Evolutionary conservation across 2,329 filamentous ascomycete genomes (phyloP).

Genomic region (Dothistroma septosporum): DNA sequence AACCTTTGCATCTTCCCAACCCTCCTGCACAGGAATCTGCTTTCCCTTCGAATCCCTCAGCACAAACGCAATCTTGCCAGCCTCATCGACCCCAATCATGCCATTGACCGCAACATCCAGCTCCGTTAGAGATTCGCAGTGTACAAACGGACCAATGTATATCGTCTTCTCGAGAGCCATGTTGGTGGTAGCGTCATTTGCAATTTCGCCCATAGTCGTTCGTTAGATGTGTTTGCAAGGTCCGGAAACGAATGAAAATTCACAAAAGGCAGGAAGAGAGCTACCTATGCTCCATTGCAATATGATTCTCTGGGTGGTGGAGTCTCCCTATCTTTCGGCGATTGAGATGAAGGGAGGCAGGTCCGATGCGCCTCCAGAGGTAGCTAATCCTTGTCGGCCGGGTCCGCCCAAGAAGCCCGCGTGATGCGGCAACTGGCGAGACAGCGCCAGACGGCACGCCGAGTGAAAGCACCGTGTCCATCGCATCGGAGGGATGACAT

Average conservation of each 20-base stretch:
- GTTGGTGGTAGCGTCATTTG: neutral
- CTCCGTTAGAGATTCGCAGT: slow-evolving; percentile 47
- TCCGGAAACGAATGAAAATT: neutral
- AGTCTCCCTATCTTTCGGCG: neutral
- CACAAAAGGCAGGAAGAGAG: neutral
- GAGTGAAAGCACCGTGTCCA: too few species aligned
- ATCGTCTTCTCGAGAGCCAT: slow-evolving; percentile 36
- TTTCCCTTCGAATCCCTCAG: slow-evolving; percentile 32
- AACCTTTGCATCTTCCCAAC: slow-evolving; percentile 42
- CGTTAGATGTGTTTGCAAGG: neutral
- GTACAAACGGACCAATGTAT: slow-evolving; percentile 60
- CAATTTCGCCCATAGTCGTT: neutral
- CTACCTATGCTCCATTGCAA: neutral
- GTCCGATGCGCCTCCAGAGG: neutral
- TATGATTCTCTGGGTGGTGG: neutral
- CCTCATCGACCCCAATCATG: slow-evolving; percentile 50
- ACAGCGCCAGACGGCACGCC: neutral
- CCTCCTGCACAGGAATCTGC: slow-evolving; percentile 26
- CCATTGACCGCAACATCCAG: slow-evolving; percentile 49
- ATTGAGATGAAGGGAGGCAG: neutral
- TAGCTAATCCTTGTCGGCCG: neutral
- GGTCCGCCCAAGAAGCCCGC: neutral
- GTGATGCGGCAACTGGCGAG: neutral
- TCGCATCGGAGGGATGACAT: too few species aligned
- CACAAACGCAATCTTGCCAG: slow-evolving; percentile 50